Percentiles rank a stretch among this genome's conserved stretches.
Conservation (phyloP, 495 filamentous ascomycete species). For the Sphaerosporella brunnea region DNA sequence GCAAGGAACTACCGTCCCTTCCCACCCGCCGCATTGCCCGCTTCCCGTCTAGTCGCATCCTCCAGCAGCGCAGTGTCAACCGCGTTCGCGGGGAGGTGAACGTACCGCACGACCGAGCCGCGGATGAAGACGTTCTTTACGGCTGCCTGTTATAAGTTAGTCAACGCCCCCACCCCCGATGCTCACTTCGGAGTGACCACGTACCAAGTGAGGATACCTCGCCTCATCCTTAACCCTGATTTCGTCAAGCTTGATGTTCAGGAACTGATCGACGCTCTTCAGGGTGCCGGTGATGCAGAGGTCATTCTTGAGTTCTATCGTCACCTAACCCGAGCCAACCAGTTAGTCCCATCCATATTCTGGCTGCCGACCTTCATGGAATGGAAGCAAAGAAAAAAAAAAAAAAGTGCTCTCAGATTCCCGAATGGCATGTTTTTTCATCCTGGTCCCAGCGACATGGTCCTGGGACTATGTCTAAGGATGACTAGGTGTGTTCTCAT, state of each 20-base stretch:
- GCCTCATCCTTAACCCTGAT: constrained; percentile 77
- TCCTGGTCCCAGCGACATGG: background rate
- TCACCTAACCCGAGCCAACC: constrained; percentile 31
- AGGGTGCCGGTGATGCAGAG: constrained; percentile 85
- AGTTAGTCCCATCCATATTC: background rate
- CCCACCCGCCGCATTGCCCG: constrained; percentile 18
- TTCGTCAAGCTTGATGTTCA: constrained; percentile 97
- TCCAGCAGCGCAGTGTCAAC: constrained; percentile 84
- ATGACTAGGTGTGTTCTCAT: constrained; percentile 6
- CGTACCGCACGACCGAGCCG: constrained; percentile 89
- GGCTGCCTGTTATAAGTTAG: constrained; percentile 38
- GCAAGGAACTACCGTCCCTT: constrained; percentile 12
- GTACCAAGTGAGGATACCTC: constrained; percentile 78
- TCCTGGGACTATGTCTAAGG: constrained; percentile 3
- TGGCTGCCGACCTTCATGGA: background rate
- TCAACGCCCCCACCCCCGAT: background rate
- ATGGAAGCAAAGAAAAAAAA: background rate
- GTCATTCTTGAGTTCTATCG: constrained; percentile 98
- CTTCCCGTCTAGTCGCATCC: constrained; percentile 72
- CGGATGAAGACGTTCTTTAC: constrained; percentile 97
- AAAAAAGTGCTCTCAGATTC: background rate
- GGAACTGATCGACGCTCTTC: constrained; percentile 93
- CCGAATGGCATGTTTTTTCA: background rate
- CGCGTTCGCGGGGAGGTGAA: constrained; percentile 69
- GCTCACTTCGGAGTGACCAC: constrained; percentile 16